Percentiles rank a stretch among this genome's conserved stretches.
phyloP scores from a whole-genome alignment of 106 monocot genomes.

The Cymbidium sinense region DNA sequence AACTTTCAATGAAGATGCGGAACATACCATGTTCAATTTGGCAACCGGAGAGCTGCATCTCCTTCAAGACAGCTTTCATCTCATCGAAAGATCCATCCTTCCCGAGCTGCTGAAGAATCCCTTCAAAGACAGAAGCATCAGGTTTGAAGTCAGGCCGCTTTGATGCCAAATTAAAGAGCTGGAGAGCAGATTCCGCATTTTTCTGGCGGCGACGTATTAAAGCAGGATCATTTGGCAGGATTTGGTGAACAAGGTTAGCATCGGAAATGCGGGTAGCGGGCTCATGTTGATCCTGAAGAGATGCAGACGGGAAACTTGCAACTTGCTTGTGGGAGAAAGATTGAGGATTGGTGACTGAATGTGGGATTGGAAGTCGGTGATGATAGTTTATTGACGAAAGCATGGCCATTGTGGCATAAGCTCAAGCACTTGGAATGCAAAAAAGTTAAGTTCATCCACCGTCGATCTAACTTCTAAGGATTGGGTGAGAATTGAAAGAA shows the following conservation, averaged over 20 bases:
- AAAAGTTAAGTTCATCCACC: neutral
- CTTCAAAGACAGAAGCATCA: constrained; percentile 33
- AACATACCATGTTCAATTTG: constrained; percentile 45
- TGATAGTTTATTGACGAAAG: constrained; percentile 19
- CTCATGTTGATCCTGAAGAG: neutral
- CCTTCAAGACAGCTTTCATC: constrained; percentile 40
- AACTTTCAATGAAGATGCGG: constrained; percentile 45
- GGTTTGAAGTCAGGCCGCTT: constrained; percentile 33
- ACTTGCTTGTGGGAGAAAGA: neutral
- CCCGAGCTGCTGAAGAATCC: constrained; percentile 64
- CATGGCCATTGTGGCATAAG: constrained; percentile 54
- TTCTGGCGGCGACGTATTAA: constrained; percentile 50
- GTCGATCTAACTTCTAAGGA: no score
- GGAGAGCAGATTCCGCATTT: constrained; percentile 34
- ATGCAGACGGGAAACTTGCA: no score
- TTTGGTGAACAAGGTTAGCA: constrained; percentile 13
- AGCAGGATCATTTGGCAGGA: constrained; percentile 60
- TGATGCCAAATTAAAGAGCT: constrained; percentile 44
- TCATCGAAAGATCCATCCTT: constrained; percentile 48
- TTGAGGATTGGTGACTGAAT: neutral
- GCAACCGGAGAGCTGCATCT: constrained; percentile 46
- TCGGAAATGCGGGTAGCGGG: constrained; percentile 8
- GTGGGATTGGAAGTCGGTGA: constrained; percentile 10
- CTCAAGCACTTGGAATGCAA: constrained; percentile 15
- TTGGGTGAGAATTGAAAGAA: neutral